A percentile compares a stretch with the other conserved stretches of the same genome.
Conservation (phyloP, 1,284 basidiomycete genomes). For the Sphagnurus paluster region DNA sequence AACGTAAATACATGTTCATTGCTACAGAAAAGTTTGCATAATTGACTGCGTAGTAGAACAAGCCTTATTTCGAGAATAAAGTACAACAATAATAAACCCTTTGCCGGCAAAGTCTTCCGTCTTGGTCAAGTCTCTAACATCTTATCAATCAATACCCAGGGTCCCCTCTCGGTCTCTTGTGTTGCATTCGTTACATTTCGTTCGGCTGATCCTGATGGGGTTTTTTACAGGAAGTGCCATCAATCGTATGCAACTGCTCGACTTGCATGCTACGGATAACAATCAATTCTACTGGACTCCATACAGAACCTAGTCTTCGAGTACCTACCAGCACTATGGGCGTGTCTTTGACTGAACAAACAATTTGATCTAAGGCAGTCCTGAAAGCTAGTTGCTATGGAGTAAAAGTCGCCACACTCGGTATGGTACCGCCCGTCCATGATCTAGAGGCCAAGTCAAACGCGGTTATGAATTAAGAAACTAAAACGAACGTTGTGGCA, state of each 20-base stretch:
- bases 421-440: conserved; percentile 78
- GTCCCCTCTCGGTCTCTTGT: conserved; percentile 38
- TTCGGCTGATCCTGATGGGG: conserved; percentile 70
- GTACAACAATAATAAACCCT: background rate
- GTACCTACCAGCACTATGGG: conserved; percentile 55
- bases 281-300: background rate
- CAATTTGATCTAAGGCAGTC: conserved; percentile 68
- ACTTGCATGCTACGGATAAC: conserved; percentile 53
- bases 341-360: conserved; percentile 69
- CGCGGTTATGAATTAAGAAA: conserved; percentile 15
- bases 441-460: conserved; percentile 43
- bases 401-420: conserved; percentile 71
- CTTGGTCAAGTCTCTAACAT: background rate
- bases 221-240: conserved; percentile 74
- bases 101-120: conserved; percentile 1
- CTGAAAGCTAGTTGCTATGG: conserved; percentile 68
- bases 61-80: too few species aligned
- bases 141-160: conserved; percentile 20
- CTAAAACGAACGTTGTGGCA: conserved; percentile 68
- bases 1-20: too few species aligned
- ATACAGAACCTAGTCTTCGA: background rate
- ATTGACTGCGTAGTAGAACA: too few species aligned
- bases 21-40: too few species aligned
- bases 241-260: conserved; percentile 56
- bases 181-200: conserved; percentile 56